phyloP scores from a whole-genome alignment of 768 basidiomycete genomes.

The Mycena sanguinolenta region DNA sequence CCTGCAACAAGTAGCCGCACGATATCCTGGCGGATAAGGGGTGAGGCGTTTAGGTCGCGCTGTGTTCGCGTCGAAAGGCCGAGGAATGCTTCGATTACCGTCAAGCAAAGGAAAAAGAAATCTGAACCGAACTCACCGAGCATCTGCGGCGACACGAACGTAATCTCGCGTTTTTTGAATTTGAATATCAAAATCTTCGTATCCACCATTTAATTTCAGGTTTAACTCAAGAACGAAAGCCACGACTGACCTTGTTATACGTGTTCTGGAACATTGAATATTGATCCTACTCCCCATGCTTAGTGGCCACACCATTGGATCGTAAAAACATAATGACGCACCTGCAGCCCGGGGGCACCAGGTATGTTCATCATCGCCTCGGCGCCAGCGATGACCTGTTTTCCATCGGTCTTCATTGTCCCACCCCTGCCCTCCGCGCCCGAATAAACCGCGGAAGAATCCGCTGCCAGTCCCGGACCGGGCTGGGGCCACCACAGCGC shows the following conservation, averaged over 20 bases:
- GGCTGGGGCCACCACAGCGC: background rate
- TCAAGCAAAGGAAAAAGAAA: background rate
- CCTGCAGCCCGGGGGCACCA: constrained; percentile 22
- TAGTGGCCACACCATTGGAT: background rate
- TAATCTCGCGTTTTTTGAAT: constrained; percentile 37
- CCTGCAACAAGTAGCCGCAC: constrained; percentile 27
- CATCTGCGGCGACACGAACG: constrained; percentile 37
- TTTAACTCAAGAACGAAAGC: background rate
- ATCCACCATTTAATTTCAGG: background rate
- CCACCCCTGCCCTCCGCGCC: constrained; percentile 2
- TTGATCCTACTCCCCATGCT: constrained; percentile 22
- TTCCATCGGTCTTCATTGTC: constrained; percentile 8
- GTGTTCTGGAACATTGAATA: constrained; percentile 35
- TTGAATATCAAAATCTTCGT: constrained; percentile 35
- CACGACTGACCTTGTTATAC: constrained; percentile 32
- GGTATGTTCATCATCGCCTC: constrained; percentile 34
- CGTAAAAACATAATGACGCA: background rate
- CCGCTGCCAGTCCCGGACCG: constrained; percentile 1
- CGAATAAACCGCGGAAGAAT: constrained; percentile 35
- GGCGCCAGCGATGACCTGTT: constrained; percentile 35
- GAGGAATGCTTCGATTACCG: background rate
- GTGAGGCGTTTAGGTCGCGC: constrained; percentile 26
- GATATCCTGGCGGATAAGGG: constrained; percentile 32
- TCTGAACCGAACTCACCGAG: constrained; percentile 11
- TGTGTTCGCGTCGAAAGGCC: constrained; percentile 35